A percentile compares a stretch with the other conserved stretches of the same genome.
Evolutionary conservation across 2,329 filamentous ascomycete species (phyloP).

Genomic region (Hymenoscyphus infarciens): DNA sequence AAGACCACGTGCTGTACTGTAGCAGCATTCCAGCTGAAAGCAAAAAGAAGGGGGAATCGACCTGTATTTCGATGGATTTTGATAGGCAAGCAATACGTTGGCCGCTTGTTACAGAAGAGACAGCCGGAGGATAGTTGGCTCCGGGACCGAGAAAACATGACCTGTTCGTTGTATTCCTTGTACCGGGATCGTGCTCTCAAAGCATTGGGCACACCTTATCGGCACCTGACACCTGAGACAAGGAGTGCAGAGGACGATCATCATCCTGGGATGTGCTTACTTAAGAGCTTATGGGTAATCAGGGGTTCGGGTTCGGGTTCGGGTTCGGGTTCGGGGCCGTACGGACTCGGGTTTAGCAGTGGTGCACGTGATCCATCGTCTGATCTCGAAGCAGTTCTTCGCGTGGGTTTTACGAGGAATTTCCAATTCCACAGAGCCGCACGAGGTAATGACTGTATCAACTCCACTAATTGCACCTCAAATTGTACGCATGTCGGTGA

Average conservation of each 20-base stretch:
- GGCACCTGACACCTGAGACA: not conserved
- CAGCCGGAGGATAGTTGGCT: not conserved
- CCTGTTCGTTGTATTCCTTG: not conserved
- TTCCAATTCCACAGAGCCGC: not conserved
- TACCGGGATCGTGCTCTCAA: not conserved
- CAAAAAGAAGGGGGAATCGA: not conserved
- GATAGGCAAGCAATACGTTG: not conserved
- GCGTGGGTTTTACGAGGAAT: not conserved
- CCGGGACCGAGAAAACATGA: not conserved
- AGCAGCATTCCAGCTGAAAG: not conserved
- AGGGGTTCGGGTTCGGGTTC: not conserved
- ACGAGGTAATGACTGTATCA: not conserved
- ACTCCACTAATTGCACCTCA: not conserved
- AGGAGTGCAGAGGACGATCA: not conserved
- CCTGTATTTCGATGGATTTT: not conserved
- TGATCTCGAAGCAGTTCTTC: not conserved
- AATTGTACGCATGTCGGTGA: not conserved
- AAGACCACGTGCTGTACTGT: not conserved
- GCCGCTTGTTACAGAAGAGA: not conserved
- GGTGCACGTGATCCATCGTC: not conserved
- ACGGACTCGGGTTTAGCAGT: not conserved
- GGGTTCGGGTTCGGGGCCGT: not conserved
- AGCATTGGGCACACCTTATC: constrained; percentile 1
- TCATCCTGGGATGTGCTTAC: not conserved
- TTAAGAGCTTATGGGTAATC: not conserved